phyloP scores from a whole-genome alignment of 495 filamentous ascomycete genomes.

The Parathielavia appendiculata region DNA sequence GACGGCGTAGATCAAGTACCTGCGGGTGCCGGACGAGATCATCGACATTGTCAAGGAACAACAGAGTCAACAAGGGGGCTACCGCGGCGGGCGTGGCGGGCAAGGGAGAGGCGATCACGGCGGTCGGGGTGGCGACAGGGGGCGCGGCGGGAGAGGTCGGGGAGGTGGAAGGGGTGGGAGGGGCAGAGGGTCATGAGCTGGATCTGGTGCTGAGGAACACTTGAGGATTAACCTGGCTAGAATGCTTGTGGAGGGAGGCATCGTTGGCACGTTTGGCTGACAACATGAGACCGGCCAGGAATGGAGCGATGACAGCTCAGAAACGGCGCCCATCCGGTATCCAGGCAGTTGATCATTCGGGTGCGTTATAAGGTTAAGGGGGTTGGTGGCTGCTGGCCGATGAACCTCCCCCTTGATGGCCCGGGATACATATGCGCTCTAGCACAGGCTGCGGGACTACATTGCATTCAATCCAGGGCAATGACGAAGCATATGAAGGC shows the following conservation, averaged over 20 bases:
- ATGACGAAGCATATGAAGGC: no score
- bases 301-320: no score
- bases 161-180: slow-evolving; percentile 34
- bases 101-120: slow-evolving; percentile 56
- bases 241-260: background rate
- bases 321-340: no score
- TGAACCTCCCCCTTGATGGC: no score
- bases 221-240: background rate
- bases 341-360: no score
- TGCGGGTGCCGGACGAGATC: slow-evolving; percentile 91
- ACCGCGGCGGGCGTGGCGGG: slow-evolving; percentile 64
- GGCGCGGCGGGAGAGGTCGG: slow-evolving; percentile 46
- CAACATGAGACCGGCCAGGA: no score
- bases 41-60: slow-evolving; percentile 91
- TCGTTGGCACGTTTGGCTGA: background rate
- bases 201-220: background rate
- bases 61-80: slow-evolving; percentile 56
- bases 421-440: no score
- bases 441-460: no score
- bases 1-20: slow-evolving; percentile 82
- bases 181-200: slow-evolving; percentile 5
- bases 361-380: no score
- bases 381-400: no score
- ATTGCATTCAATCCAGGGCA: no score
- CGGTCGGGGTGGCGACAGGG: slow-evolving; percentile 42